Percentiles rank a stretch among this genome's conserved stretches.
phyloP scores from a whole-genome alignment of 208 protist species.

The Crithidia expoeki region DNA sequence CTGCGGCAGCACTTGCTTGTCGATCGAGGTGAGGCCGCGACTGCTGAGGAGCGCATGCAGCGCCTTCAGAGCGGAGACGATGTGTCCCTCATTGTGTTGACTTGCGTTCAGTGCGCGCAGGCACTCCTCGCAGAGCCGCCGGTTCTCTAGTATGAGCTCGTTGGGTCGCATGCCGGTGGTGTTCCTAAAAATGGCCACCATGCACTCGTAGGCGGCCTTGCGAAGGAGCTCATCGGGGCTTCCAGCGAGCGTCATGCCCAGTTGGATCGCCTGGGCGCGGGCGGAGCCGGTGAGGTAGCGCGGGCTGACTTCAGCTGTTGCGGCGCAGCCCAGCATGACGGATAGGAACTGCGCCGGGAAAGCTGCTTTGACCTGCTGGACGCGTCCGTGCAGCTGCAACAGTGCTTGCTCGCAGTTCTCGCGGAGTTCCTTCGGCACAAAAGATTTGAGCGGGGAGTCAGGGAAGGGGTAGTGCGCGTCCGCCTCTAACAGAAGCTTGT shows the following conservation, averaged over 20 bases:
- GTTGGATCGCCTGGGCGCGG: slow-evolving; percentile 69
- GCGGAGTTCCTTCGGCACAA: slow-evolving; percentile 85
- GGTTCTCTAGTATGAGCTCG: slow-evolving; percentile 84
- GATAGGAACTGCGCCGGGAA: slow-evolving; percentile 80
- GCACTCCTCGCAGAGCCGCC: slow-evolving; percentile 80
- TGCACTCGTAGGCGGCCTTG: slow-evolving; percentile 80
- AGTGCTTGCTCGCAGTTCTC: slow-evolving; percentile 84
- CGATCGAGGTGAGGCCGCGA: slow-evolving; percentile 69
- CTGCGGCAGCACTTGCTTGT: slow-evolving; percentile 80
- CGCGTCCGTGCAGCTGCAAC: slow-evolving; percentile 78
- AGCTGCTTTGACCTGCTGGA: slow-evolving; percentile 51
- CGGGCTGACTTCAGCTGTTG: slow-evolving; percentile 77
- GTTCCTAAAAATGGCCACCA: slow-evolving; percentile 80
- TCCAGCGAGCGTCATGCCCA: slow-evolving; percentile 75
- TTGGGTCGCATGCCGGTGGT: slow-evolving; percentile 72
- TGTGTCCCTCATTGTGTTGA: slow-evolving; percentile 82
- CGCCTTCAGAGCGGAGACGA: slow-evolving; percentile 74
- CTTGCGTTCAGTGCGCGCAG: slow-evolving; percentile 77
- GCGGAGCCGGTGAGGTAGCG: slow-evolving; percentile 69
- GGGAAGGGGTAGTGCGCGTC: slow-evolving; percentile 47
- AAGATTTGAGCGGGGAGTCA: slow-evolving; percentile 77
- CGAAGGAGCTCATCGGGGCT: slow-evolving; percentile 64
- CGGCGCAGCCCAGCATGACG: slow-evolving; percentile 71
- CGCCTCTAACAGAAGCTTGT: slow-evolving; percentile 70
- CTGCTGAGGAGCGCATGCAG: slow-evolving; percentile 82